Base-by-base conservation (phyloP, 495 filamentous ascomycete species). In the Penicillium goetzii region DNA sequence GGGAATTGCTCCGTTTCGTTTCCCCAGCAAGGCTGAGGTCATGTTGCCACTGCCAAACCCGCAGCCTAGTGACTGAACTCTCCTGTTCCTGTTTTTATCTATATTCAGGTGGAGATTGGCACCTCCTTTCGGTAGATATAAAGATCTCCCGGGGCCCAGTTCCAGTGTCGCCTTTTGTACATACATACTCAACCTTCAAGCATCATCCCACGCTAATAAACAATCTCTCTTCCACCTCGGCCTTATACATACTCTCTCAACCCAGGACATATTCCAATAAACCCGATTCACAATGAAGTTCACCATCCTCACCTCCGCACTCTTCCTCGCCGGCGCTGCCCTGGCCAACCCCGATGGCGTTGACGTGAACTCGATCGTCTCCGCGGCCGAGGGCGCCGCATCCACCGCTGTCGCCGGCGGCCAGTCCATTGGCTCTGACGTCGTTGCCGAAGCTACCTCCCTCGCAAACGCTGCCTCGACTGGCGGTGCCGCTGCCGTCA, bases 231-330 rank as follows among this genome's bases (percentile, higher is more conserved):
- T 12, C 12, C n/a, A 30, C 7, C 30, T 23, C 10, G 15, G 28
- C 4, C 7, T 19, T n/a, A n/a, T 53, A 30, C 8, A 32, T 8
- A 32, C 15, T 0, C 28, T 28, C 11, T 59, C 56, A 23, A 36
- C 8, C 15, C 25, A 43, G 17, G n/a, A 17, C 38, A 32, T 23
- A 32, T 41, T 51, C 58, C 17, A 34, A 26, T 23, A 19, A 45
- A 47, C 41, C 23, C 41, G 23, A 55, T 14, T 25, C 64, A 68
- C 36, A 59, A 73, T 73, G 71, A 73, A 73, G 69, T 69, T 73
- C 66, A 66, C 66, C 45, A 40, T 64, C n/a, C 52, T 73, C 69
- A 51, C 64, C 66, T 71, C 68, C 21, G 58, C 62, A 38, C 62
- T 73, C 40, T 63, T 70, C 62, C 64, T 73, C 51, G 69, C 71